Base-by-base conservation (phyloP, 768 basidiomycete genomes). In the Multifurca ochricompacta region DNA sequence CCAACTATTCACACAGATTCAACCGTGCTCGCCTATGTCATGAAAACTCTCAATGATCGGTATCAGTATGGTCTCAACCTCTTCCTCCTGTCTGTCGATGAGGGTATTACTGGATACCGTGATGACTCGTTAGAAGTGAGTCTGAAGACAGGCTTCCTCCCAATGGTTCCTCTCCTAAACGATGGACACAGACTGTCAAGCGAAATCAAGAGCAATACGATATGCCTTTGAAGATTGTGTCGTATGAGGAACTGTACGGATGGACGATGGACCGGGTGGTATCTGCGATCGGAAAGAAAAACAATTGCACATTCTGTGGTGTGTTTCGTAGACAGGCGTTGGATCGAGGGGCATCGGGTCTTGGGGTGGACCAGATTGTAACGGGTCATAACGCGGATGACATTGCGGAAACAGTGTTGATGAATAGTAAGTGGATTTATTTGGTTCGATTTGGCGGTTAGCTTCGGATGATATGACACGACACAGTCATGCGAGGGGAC, bases 181-280 rank as follows among this genome's bases (percentile, higher is more conserved):
- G 32, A 30, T 35, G 13, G 37, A n/a, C 48, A 31, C 67, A 97
- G 95, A 97, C 96, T 0, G 96, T 99, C 37, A 97, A 98, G 69
- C 81, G 93, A 37, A 99, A 99, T 68, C 91, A 96, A 63, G 77
- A 87, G 54, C 94, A 99, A 69, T 98, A 99, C 66, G 78, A 84
- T 42, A 85, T 98, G 69, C 94, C 95, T 0, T 79, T 99, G 35
- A 96, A 95, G 73, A 97, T 99, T 53, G 76, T 98, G 23, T 91
- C 90, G 1, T 99, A 99, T 59, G 84, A 91, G 58, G 94, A 97
- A 63, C 77, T 98, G 5, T 99, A 98, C 62, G 96, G 96, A 16
- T 98, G 96, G 95, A 98, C 95, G 2, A 99, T 99, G 95, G 96
- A 99, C 63, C 78, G 81, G 14, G 90, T 99, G 52, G 95, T 99